These are phyloP conservation scores for Anisodus acutangulus DNA, from an alignment of 257 asterid genomes.

Conservation along the genomic window DNA sequence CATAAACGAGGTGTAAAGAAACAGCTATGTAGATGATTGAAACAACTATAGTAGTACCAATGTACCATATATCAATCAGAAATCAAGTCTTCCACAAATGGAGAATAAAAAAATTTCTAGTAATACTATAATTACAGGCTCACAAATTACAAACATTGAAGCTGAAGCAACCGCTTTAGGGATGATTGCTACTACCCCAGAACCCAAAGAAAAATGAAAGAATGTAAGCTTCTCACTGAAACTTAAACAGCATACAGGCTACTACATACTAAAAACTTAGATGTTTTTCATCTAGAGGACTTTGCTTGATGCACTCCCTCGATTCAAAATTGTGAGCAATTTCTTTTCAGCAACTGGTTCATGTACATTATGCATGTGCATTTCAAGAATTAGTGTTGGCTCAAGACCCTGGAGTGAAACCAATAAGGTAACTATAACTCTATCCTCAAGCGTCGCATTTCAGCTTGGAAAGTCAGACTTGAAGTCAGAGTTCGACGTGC, in stretches of 20 bases:
- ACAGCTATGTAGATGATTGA: background rate
- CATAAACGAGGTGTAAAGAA: background rate
- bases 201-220: conserved; percentile 27
- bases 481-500: conserved; percentile 90
- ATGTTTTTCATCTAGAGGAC: background rate
- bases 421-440: conserved; percentile 54
- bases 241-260: background rate
- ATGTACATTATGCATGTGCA: conserved; percentile 28
- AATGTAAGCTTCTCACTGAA: background rate
- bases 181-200: conserved; percentile 2
- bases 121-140: conserved; percentile 43
- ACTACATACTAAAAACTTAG: background rate
- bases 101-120: conserved; percentile 21
- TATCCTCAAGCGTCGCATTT: conserved; percentile 81
- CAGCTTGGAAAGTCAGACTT: conserved; percentile 80
- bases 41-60: background rate
- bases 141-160: conserved; percentile 46
- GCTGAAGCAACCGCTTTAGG: conserved; percentile 38
- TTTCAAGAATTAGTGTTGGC: conserved; percentile 26
- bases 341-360: background rate
- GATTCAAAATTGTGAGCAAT: conserved; percentile 16
- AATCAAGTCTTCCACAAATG: conserved; percentile 28
- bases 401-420: background rate
- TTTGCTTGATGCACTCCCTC: conserved; percentile 23
- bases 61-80: background rate